These are phyloP conservation scores for Epichloe glyceriae DNA, from an alignment of 2,329 filamentous ascomycete species.

Conservation along the genomic window DNA sequence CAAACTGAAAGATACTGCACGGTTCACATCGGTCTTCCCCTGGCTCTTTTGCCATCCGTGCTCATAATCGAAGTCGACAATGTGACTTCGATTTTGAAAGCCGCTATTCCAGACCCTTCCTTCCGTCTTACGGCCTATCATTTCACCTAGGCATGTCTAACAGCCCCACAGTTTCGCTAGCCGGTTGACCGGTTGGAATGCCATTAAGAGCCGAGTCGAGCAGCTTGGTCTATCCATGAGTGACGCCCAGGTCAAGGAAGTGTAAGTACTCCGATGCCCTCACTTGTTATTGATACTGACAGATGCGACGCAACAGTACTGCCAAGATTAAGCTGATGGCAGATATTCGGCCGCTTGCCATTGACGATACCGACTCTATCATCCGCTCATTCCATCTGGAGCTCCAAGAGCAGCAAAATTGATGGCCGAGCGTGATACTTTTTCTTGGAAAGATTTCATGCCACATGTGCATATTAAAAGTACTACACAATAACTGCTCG, in stretches of 20 bases:
- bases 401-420: conserved; percentile 10
- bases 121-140: too few species aligned
- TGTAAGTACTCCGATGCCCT: conserved; percentile 13
- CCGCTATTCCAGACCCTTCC: too few species aligned
- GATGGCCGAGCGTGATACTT: background rate
- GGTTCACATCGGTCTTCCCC: background rate
- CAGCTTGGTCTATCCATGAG: conserved; percentile 58
- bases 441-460: background rate
- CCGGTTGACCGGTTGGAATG: conserved; percentile 76
- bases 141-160: background rate
- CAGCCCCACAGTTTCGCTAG: background rate
- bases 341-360: conserved; percentile 70
- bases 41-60: background rate
- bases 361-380: conserved; percentile 82
- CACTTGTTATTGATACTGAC: background rate
- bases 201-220: conserved; percentile 78
- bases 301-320: conserved; percentile 20
- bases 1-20: background rate
- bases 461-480: background rate
- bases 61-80: background rate
- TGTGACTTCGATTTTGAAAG: background rate
- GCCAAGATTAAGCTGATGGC: conserved; percentile 82
- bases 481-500: background rate
- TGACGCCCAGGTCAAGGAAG: conserved; percentile 19
- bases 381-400: conserved; percentile 63